Base-by-base conservation (phyloP, 306 rosid genomes). In the Comarum palustre region DNA sequence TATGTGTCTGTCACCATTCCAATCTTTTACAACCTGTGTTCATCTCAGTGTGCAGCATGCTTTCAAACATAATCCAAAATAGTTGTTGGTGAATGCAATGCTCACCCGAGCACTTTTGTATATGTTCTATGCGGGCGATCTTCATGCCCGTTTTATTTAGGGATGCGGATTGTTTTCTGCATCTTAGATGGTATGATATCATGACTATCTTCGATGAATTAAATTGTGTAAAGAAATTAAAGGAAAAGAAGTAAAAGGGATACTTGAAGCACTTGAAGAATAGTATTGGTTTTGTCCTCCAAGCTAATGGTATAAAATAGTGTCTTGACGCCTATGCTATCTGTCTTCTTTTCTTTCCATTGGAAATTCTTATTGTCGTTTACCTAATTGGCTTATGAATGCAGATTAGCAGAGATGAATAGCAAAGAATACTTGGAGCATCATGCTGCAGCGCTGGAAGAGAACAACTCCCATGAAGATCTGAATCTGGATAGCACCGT, bases 351-450 rank as follows among this genome's bases (percentile, higher is more conserved):
- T 46, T 45, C 61, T 64, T 57, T 57, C 38, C 43, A 15, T 62
- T 9, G 76, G 62, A 38, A 24, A 54, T 51, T 52, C 12, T 64
- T 77, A 84, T 60, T 16, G 2, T 32, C 34, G 82, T 60, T 32
- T 60, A 50, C 27, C 65, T 66, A 58, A 17, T 15, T 36, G 24
- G 42, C 42, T 13, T 29, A 66, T 52, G 29, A 59, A 65, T 84
- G 88, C 89, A 93, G 98, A 81, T 78, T 93, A 84, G 91, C 98
- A 20, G 98, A 93, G 85, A 90, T 93, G 75, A 90, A 87, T 85
- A 93, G 97, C 87, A 88, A 59, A 79, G 97, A 93, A 80, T 93
- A 89, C 83, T 84, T 94, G 61, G 89, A 91, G 71, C 97, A 90
- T 16, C 99, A 94, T 78, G 87, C 99, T 25, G 69, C 75, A 52